Conservation (phyloP, 352 stramenopile genomes). For the Phytopythium sindhum region DNA sequence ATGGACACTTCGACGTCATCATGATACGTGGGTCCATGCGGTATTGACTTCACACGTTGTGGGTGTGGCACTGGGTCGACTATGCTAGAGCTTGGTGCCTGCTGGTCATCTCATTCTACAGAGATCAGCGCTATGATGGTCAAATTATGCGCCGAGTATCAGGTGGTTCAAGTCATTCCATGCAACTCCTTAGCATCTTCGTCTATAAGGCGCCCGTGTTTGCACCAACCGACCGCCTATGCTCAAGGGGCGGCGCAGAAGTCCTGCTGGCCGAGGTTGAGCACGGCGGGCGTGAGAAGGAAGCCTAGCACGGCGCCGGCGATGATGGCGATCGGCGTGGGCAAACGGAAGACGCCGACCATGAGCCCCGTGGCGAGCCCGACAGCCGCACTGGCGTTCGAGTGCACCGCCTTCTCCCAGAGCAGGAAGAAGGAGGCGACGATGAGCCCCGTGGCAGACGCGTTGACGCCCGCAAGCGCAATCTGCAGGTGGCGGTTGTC, state of each 20-base stretch:
- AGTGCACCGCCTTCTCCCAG: slow-evolving; percentile 81
- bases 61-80: background rate
- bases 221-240: no score
- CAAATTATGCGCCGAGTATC: no score
- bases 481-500: slow-evolving; percentile 84
- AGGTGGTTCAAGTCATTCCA: no score
- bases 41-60: no score
- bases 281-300: slow-evolving; percentile 37
- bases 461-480: slow-evolving; percentile 88
- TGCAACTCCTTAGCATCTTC: no score
- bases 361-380: slow-evolving; percentile 79
- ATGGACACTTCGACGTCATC: background rate
- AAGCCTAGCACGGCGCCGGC: slow-evolving; percentile 46
- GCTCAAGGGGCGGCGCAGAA: slow-evolving; percentile 23
- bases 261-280: slow-evolving; percentile 55
- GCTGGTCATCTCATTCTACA: no score
- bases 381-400: slow-evolving; percentile 80
- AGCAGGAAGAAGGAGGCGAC: slow-evolving; percentile 88
- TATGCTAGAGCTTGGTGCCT: no score
- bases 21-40: no score
- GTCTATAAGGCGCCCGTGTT: no score
- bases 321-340: slow-evolving; percentile 57
- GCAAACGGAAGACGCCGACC: slow-evolving; percentile 76
- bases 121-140: no score
- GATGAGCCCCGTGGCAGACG: slow-evolving; percentile 88